Conservation (phyloP, 306 rosid genomes). For the Sesbania bispinosa region DNA sequence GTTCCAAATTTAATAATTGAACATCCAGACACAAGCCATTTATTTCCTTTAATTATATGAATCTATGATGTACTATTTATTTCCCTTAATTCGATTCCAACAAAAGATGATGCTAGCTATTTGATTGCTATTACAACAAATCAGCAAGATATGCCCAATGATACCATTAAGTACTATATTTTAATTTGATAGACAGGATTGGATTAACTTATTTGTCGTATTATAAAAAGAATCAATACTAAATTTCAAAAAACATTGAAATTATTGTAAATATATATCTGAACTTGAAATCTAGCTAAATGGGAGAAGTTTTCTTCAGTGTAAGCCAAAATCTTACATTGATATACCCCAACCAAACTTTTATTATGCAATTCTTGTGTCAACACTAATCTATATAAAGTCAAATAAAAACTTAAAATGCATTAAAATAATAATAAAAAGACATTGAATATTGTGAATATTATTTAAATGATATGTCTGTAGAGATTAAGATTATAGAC, state of each 20-base stretch:
- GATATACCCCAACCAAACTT: too few relatives aligned
- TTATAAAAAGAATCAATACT: too few relatives aligned
- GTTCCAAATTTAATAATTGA: background rate
- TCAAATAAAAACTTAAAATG: too few relatives aligned
- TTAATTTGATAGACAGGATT: background rate
- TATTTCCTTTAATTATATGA: background rate
- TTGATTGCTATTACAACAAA: background rate
- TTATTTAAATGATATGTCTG: too few relatives aligned
- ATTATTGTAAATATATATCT: background rate
- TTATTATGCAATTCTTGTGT: too few relatives aligned
- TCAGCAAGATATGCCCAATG: background rate
- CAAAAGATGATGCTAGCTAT: background rate
- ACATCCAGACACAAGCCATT: background rate
- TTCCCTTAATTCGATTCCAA: background rate
- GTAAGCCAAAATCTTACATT: too few relatives aligned
- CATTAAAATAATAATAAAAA: too few relatives aligned
- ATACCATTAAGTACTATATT: background rate
- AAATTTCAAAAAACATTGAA: background rate
- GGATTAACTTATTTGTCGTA: background rate
- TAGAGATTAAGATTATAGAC: too few relatives aligned
- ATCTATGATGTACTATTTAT: background rate
- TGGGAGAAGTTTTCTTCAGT: background rate
- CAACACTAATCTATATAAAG: too few relatives aligned
- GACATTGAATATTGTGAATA: too few relatives aligned
- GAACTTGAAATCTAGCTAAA: background rate